These are phyloP conservation scores for Wickerhamiella kazuoi DNA, from an alignment of 805 yeast species.

Conservation along the genomic window DNA sequence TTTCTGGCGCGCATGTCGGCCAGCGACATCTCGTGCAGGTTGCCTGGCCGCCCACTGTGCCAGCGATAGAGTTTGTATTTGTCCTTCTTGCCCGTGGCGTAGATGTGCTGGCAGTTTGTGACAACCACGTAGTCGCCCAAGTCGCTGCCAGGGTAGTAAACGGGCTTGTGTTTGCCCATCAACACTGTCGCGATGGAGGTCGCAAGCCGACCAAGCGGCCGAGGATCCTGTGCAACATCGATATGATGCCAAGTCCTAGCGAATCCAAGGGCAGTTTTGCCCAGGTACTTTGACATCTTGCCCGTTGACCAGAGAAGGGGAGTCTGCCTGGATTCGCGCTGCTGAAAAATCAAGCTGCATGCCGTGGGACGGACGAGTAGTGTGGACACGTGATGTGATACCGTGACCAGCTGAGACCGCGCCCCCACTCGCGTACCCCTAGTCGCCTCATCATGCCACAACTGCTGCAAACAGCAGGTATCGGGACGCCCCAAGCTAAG, in stretches of 20 bases:
- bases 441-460: too few relatives aligned
- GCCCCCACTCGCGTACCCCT: too few relatives aligned
- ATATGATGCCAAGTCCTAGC: conserved; percentile 92
- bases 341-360: not conserved
- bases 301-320: not conserved
- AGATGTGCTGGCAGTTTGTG: conserved; percentile 69
- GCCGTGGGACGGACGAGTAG: not conserved
- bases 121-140: conserved; percentile 95
- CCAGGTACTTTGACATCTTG: conserved; percentile 23
- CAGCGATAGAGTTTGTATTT: conserved; percentile 70
- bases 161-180: conserved; percentile 96
- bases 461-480: too few relatives aligned
- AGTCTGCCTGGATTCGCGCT: not conserved
- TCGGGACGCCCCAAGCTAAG: too few relatives aligned
- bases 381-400: not conserved
- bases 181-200: conserved; percentile 70
- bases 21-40: conserved; percentile 70
- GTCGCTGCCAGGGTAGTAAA: conserved; percentile 55
- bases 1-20: conserved; percentile 52
- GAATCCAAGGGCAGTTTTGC: conserved; percentile 48
- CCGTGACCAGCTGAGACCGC: too few relatives aligned
- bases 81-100: conserved; percentile 73
- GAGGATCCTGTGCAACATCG: conserved; percentile 64
- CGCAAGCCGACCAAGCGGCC: conserved; percentile 88
- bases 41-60: conserved; percentile 82